Base-by-base conservation (phyloP, 768 basidiomycete species). In the Serendipita vermifera region DNA sequence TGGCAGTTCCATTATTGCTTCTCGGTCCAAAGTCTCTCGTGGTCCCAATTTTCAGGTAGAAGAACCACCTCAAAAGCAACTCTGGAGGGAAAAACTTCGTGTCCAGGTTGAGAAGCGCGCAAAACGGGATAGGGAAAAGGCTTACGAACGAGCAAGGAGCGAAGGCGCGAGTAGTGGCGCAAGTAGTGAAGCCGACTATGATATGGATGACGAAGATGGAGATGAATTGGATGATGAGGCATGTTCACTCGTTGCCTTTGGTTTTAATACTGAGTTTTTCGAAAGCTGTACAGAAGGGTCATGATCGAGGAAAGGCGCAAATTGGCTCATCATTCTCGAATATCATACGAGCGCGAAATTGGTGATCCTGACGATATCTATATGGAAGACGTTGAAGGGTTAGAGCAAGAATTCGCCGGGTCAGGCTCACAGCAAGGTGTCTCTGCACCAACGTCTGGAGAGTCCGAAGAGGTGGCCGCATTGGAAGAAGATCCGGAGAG, bases 221-320 rank as follows among this genome's bases (percentile, higher is more conserved):
- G 46, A 51, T n/a, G 46, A 51, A 9, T 29, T 51, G 29, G 46
- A 51, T 31, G 46, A 51, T 31, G 46, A 51, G 27, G 46, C 32
- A n/a, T 9, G 11, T 20, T 9, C 29, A 9, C 11, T 20, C 32
- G 24, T 17, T 41, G 15, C 15, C 17, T 3, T 41, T 20, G 17
- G 15, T 6, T 6, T 6, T 20, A 41, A 41, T 51, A 51, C 29
- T 51, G 15, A 15, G 22, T 15, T 51, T 29, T 26, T 36, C n/a
- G 46, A 26, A 9, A 51, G 46, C 27, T 51, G 15, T 51, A 51
- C 27, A 20, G 46, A 22, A 5, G 46, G n/a, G 31, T 51, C 27
- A 51, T 51, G 46, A 7, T 51, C 9, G 46, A 51, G 31, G 46
- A 51, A 31, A 20, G 46, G 31, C 24, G 22, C 24, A 51, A 51